Base-by-base conservation (phyloP, 768 basidiomycete genomes). In the Russula ochroleuca region DNA sequence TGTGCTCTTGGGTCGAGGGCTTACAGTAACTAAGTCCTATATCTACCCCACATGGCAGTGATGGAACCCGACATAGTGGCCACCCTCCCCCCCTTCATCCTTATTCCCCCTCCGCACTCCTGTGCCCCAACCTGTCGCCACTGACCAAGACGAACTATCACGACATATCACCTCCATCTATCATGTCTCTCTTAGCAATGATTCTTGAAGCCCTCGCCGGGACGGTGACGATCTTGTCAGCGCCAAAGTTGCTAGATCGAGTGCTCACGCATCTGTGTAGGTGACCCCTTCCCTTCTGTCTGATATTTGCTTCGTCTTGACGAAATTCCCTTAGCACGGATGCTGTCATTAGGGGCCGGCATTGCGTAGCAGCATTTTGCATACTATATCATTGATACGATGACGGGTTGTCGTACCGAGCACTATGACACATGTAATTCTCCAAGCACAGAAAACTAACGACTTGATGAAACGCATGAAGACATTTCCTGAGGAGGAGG, bases 301-400 rank as follows among this genome's bases (percentile, higher is more conserved):
- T 35, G 10, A 8, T 37, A 11, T 8, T 9, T 15, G 23, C 23
- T 1, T 28, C 35, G 48, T 37, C n/a, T 21, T 61, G 5, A 25
- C 35, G n/a, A 6, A 33, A 7, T 25, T 8, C 48, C 17, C 35
- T 11, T 3, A 65, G 64, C 59, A 14, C 40, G 38, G 40, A 5
- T 65, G 1, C n/a, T 65, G 25, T 59, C 64, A 10, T 56, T 64
- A 4, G 59, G 59, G 1, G 59, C 59, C 1, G 64, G 64, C 33
- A 65, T 61, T 25, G 59, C 59, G 25, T 65, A 65, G 41, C 28
- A n/a, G n/a, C 31, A 23, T 38, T 40, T 43, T n/a, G 35, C 33
- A 9, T 5, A 19, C 19, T n/a, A 19, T 1, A 28, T 51, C 3
- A 8, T 17, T 11, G 2, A 31, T 11, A n/a, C 13, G n/a, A 11